Conservation (phyloP, 805 yeast species). For the Candida tibetensis region DNA sequence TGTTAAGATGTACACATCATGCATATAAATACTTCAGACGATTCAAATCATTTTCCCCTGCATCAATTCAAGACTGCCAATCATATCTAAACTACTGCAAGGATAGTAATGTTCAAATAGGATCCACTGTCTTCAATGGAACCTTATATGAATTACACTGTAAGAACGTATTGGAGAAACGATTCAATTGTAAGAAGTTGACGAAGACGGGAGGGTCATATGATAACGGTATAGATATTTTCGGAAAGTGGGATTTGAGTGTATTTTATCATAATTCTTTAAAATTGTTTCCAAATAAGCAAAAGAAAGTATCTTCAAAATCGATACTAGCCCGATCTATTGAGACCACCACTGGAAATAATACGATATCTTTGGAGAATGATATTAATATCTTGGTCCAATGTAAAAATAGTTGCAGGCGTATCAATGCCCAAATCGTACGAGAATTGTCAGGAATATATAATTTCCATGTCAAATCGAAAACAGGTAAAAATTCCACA, state of each 20-base stretch:
- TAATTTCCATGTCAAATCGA: slow-evolving; percentile 29
- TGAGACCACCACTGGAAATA: slow-evolving; percentile 8
- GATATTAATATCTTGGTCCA: slow-evolving; percentile 49
- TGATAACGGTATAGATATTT: slow-evolving; percentile 56
- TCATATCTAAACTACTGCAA: slow-evolving; percentile 31
- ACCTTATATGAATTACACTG: slow-evolving; percentile 52
- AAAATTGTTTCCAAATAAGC: slow-evolving; percentile 1
- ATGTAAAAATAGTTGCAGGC: slow-evolving; percentile 48
- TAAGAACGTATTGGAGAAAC: slow-evolving; percentile 34
- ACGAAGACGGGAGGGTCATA: slow-evolving; percentile 52
- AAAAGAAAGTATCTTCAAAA: slow-evolving; percentile 2
- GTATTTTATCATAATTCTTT: slow-evolving; percentile 13
- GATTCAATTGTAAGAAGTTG: slow-evolving; percentile 37
- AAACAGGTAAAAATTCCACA: slow-evolving; percentile 12
- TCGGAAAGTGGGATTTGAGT: slow-evolving; percentile 49
- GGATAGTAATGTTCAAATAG: slow-evolving; percentile 16
- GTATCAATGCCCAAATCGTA: slow-evolving; percentile 45
- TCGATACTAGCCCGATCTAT: slow-evolving; percentile 17
- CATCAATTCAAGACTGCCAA: slow-evolving; percentile 22
- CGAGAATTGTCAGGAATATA: slow-evolving; percentile 57
- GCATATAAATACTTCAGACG: neutral
- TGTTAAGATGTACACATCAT: too few relatives aligned
- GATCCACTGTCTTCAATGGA: slow-evolving; percentile 50
- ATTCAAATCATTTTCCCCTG: neutral
- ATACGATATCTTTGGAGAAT: slow-evolving; percentile 18